Evolutionary conservation across 176 grass and related monocot genomes (phyloP).

Genomic region (Areca catechu): DNA sequence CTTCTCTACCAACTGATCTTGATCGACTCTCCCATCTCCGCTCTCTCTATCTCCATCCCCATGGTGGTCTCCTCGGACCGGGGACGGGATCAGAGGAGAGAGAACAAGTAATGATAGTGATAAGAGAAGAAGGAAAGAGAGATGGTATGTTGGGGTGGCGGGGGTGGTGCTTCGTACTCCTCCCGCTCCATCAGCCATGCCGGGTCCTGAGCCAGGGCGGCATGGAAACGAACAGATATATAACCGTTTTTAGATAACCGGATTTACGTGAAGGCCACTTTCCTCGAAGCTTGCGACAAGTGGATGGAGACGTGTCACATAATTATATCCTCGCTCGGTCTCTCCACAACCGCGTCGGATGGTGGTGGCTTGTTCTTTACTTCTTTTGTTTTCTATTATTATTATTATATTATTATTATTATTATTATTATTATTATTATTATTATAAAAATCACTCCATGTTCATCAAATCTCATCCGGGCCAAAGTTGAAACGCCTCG

Average conservation of each 20-base stretch:
- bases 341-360: no score
- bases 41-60: neutral
- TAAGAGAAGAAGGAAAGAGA: no score
- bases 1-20: neutral
- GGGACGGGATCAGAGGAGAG: neutral
- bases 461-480: no score
- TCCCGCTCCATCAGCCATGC: neutral
- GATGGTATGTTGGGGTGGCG: no score
- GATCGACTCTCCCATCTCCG: neutral
- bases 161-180: no score
- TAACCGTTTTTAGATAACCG: neutral
- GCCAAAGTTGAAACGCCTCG: no score
- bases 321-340: no score
- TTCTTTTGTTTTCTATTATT: no score
- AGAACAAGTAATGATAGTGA: constrained; percentile 1
- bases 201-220: neutral
- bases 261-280: neutral
- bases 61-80: neutral
- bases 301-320: neutral
- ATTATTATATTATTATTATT: no score
- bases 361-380: no score
- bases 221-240: neutral
- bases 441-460: no score
- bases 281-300: neutral
- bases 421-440: no score